Base-by-base conservation (phyloP, 345 rosid species). In the Eucalyptus erythrocorys region DNA sequence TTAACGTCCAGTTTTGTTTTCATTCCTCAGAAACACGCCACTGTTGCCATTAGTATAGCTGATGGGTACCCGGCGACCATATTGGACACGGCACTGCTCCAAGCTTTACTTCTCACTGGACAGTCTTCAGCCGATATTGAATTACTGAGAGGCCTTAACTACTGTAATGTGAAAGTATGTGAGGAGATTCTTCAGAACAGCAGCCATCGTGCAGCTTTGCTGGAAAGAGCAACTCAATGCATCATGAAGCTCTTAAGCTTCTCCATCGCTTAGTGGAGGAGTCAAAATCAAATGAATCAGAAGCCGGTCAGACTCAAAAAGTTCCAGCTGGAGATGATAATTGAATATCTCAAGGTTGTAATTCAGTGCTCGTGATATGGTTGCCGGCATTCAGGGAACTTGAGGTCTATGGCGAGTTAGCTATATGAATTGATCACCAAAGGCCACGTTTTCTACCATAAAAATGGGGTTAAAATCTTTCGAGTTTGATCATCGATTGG, bases 61-160 rank as follows among this genome's bases (percentile, higher is more conserved):
- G 99, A 98, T 45, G 90, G 99, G 93, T 98, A 98, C 93, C 93
- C 94, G 97, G 99, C 99, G 80, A 92, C 97, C n/a, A 94, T 94
- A 89, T 92, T 97, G 86, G 99, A 98, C 90, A 97, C 99, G 50
- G 96, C 95, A 26, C 96, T 98, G 86, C 97, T 98, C 87, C 99
- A 96, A 93, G 97, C 99, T 91, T 94, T 96, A 90, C 95, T 97
- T 90, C 96, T 95, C 91, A 97, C 99, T 49, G 98, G 97, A 89
- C 99, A 95, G 92, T 93, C 94, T 87, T 93, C 95, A 90, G 97
- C 96, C 64, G 94, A 96, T 88, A 22, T 95, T 87, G 99, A 98
- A 76, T 92, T 97, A 85, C 91, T 98, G 87, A 95, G 95, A 90
- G 96, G 96, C 91, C 94, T 93, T 84, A 96, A 98, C 91, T 95